Conservation (phyloP, 768 basidiomycete species). For the Hygrocybe coccinea region DNA sequence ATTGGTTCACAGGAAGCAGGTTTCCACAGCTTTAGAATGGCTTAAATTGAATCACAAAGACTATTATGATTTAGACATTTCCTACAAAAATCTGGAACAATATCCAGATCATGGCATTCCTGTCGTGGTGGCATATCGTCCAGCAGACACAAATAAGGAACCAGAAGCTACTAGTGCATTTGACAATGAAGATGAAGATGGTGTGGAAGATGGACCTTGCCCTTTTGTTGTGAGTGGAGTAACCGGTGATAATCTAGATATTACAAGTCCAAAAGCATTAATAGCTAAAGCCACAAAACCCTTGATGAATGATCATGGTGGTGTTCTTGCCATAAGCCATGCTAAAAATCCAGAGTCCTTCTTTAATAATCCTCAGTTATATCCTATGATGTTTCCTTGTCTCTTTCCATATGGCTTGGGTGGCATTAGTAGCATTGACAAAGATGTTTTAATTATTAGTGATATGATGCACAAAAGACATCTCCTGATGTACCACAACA, state of each 20-base stretch:
- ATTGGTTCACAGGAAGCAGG: too few species aligned
- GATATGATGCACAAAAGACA: slow-evolving; percentile 19
- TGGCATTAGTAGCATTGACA: slow-evolving; percentile 11
- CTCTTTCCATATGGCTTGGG: slow-evolving; percentile 32
- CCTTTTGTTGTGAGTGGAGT: slow-evolving; percentile 39
- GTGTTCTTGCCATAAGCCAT: slow-evolving; percentile 21
- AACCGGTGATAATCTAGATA: slow-evolving; percentile 18
- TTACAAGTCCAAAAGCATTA: slow-evolving; percentile 12
- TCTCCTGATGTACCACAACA: slow-evolving; percentile 36
- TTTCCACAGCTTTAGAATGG: too few species aligned
- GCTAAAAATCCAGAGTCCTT: slow-evolving; percentile 14
- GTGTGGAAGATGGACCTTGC: slow-evolving; percentile 26
- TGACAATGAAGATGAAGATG: slow-evolving; percentile 19
- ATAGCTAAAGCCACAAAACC: slow-evolving; percentile 22
- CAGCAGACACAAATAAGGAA: slow-evolving; percentile 1
- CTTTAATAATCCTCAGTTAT: slow-evolving; percentile 25
- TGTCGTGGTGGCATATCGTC: slow-evolving; percentile 21
- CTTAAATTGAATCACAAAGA: too few species aligned
- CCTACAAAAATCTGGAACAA: too few species aligned
- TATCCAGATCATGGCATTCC: too few species aligned
- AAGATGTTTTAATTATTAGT: not conserved
- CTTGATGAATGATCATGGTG: slow-evolving; percentile 10
- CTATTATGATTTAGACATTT: too few species aligned
- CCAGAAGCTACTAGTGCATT: slow-evolving; percentile 8
- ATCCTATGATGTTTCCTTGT: slow-evolving; percentile 33